Evolutionary conservation across 1,139 yeast genomes (phyloP).

Genomic region (Hemisphaericaspora xylanilytica): DNA sequence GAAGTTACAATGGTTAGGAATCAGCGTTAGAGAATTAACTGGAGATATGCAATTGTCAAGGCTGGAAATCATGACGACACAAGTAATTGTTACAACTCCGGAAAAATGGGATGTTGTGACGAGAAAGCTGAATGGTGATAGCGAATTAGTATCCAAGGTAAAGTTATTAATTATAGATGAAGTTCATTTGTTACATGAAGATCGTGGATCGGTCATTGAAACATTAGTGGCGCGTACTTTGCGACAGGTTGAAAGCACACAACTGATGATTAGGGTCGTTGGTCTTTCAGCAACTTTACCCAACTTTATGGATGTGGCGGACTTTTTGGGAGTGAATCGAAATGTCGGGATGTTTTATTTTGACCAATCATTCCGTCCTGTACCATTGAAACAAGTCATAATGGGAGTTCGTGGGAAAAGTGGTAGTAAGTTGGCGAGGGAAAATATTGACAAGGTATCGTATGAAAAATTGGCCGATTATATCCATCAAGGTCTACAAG

Average conservation of each 20-base stretch:
- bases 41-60: constrained; percentile 96
- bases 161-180: constrained; percentile 89
- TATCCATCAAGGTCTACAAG: constrained; percentile 74
- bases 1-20: constrained; percentile 80
- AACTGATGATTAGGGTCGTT: constrained; percentile 91
- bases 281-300: constrained; percentile 97
- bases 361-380: constrained; percentile 91
- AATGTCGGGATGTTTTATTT: constrained; percentile 90
- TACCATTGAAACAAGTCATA: constrained; percentile 85
- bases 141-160: constrained; percentile 81
- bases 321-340: constrained; percentile 87
- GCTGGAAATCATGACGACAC: constrained; percentile 80
- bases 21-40: constrained; percentile 83
- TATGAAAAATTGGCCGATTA: constrained; percentile 74
- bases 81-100: constrained; percentile 92
- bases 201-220: constrained; percentile 96
- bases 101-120: constrained; percentile 99
- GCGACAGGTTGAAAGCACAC: constrained; percentile 90
- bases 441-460: constrained; percentile 71
- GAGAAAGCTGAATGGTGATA: constrained; percentile 81
- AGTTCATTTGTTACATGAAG: constrained; percentile 95
- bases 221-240: constrained; percentile 93
- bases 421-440: constrained; percentile 62
- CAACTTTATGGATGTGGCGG: constrained; percentile 91
- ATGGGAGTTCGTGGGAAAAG: constrained; percentile 88